Evolutionary conservation across 2,329 filamentous ascomycete genomes (phyloP), one percentile per base, ranked within the genome.

Genomic region (Ophiostoma quercus): DNA sequence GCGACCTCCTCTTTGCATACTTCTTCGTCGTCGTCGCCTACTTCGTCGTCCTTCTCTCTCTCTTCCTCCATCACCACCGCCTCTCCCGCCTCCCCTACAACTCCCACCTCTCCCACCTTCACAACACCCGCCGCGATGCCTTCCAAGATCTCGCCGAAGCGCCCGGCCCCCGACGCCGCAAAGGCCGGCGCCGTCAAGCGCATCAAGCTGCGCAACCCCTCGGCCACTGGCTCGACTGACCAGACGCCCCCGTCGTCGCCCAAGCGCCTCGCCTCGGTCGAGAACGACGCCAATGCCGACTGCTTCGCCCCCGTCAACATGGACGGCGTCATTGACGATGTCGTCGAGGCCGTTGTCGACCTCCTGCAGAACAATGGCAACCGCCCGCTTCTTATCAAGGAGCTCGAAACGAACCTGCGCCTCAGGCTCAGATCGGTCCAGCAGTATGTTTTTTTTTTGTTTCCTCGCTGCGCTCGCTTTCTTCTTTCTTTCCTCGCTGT

Each of bases 371-470:
- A 90, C 78, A 96, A 94, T 1, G 91, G 89, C 72, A 99, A 99
- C 80, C 86, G 94, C 69, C 95, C 95, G 70, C 94, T 97, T 80
- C 84, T 98, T 39, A 92, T 98, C 73, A 97, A 97, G 81, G 94
- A 98, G 80, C 86, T 99, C 66, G 92, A 94, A 68, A 86, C 88
- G 16, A 86, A 96, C 68, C 84, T 98, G 71, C 87, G 91, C 74
- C 87, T 87, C 72, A 87, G 87, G 72, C 89, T 96, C 73, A 87
- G 89, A 71, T 92, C 91, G 73, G 92, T 99, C 71, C 92, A 96
- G 82, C 94, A 94, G 94, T 97, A 88, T 80, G 93, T 87, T 47
- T 66, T 67, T 9, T 57, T 54, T 29, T 43, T 41, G 57, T 7
- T 47, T 16, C 47, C 47, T 65, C 68, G 12, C 12, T 29, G 25